Evolutionary conservation across 129 eudicot genomes (phyloP).

Genomic region (Heracleum sosnowskyi): DNA sequence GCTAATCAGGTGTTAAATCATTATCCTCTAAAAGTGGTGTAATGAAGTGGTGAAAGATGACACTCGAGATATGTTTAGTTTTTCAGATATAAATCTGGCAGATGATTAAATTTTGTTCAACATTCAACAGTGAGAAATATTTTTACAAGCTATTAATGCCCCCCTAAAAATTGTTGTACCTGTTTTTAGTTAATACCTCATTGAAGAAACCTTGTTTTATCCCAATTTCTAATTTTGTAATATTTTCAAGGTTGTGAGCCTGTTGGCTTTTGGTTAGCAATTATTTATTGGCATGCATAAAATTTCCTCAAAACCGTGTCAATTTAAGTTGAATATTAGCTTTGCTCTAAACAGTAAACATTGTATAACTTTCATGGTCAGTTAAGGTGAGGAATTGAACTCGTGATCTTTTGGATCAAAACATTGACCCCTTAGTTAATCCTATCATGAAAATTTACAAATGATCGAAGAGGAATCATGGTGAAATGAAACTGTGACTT

Average conservation of each 20-base stretch:
- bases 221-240: background rate
- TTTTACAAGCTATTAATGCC: background rate
- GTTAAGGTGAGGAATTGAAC: no score
- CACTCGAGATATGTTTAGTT: background rate
- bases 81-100: background rate
- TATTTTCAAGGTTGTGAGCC: background rate
- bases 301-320: background rate
- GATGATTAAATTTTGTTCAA: background rate
- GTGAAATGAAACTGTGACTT: no score
- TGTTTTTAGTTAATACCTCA: background rate
- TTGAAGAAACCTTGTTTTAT: background rate
- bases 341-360: no score
- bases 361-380: no score
- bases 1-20: background rate
- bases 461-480: no score
- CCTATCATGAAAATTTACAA: no score
- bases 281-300: background rate
- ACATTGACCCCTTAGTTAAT: no score
- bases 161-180: background rate
- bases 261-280: background rate
- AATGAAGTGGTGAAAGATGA: background rate
- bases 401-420: no score
- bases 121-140: background rate
- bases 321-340: no score
- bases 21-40: background rate